These are phyloP conservation scores for Solanum pinnatisectum DNA, from an alignment of 257 asterid genomes.

Conservation along the genomic window DNA sequence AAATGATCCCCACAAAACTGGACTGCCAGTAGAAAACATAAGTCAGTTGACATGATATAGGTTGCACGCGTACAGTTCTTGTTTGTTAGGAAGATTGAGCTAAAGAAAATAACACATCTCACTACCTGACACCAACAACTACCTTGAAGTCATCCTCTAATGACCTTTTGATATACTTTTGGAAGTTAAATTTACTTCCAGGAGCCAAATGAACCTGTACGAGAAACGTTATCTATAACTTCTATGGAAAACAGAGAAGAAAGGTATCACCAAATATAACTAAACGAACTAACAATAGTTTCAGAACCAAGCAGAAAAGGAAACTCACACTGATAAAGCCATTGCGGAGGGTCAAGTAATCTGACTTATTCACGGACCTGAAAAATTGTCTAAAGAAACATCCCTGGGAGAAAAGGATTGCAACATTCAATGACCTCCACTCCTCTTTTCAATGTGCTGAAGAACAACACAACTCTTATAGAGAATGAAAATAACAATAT, in stretches of 20 bases:
- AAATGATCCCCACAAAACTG: constrained; percentile 8
- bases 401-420: constrained; percentile 43
- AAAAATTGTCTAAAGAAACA: constrained; percentile 88
- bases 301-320: background rate
- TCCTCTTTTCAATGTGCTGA: background rate
- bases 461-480: background rate
- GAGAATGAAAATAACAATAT: background rate
- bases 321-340: constrained; percentile 10
- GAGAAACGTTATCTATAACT: background rate
- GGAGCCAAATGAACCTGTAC: constrained; percentile 29
- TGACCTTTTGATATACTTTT: constrained; percentile 27
- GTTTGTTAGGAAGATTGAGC: background rate
- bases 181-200: constrained; percentile 26
- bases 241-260: background rate
- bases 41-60: background rate
- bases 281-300: background rate
- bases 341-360: constrained; percentile 80
- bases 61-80: background rate
- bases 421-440: background rate
- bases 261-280: background rate
- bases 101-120: background rate
- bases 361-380: constrained; percentile 75
- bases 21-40: background rate
- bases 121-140: constrained; percentile 23
- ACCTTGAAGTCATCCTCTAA: constrained; percentile 28